A percentile compares a stretch with the other conserved stretches of the same genome.
These are phyloP conservation scores for Cruciata laevipes DNA, from an alignment of 257 asterid species.

Conservation along the genomic window DNA sequence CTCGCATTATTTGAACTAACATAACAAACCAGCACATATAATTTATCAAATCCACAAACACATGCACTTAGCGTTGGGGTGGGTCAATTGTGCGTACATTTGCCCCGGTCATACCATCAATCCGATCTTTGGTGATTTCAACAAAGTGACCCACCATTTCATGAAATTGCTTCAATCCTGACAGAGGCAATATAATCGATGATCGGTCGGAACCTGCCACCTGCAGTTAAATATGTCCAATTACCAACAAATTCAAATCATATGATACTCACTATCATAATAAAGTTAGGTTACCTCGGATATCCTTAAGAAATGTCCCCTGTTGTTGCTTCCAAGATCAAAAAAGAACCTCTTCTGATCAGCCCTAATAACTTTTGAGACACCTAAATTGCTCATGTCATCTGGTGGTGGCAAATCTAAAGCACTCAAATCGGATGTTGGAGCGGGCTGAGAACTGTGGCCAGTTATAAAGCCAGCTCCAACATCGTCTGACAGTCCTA, in stretches of 20 bases:
- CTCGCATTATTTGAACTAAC: constrained; percentile 8
- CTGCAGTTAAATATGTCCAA: constrained; percentile 32
- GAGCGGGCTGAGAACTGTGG: constrained; percentile 67
- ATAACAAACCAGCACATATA: neutral
- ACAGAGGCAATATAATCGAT: constrained; percentile 88
- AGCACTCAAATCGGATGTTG: constrained; percentile 49
- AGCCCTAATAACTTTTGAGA: constrained; percentile 85
- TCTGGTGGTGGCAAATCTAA: constrained; percentile 69
- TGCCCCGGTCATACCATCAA: constrained; percentile 75
- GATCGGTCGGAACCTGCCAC: constrained; percentile 96
- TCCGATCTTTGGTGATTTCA: constrained; percentile 81
- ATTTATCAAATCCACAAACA: no score
- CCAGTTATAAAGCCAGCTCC: constrained; percentile 98
- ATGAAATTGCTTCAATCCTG: constrained; percentile 84
- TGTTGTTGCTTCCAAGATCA: constrained; percentile 93
- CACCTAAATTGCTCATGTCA: constrained; percentile 53
- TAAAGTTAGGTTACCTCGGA: constrained; percentile 53
- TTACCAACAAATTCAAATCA: neutral
- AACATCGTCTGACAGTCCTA: constrained; percentile 93
- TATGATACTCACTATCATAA: neutral
- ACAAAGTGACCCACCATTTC: constrained; percentile 97
- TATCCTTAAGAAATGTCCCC: constrained; percentile 91
- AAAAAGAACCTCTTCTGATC: constrained; percentile 97
- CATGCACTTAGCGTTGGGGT: constrained; percentile 41
- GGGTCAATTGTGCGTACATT: constrained; percentile 86